Evolutionary conservation across 148 eudicot species (phyloP), one percentile per base, ranked within the genome.

Genomic region (Gaultheria prostrata): DNA sequence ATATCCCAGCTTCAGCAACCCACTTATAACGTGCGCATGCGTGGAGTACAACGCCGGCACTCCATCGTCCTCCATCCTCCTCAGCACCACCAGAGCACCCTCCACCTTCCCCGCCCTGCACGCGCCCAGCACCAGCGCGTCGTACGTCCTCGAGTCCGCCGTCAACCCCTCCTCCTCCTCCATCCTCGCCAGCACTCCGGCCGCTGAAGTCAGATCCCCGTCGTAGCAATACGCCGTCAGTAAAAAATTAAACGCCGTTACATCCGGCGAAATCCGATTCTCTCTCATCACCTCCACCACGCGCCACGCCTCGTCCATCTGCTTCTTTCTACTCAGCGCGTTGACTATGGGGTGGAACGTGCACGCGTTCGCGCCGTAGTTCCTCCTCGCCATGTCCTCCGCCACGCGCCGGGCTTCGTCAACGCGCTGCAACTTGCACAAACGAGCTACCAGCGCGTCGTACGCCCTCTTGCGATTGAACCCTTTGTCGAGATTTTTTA

Each of bases 61-160:
- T 50, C 85, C 85, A 18, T 90, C 90, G 32, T 87, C 91, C 83
- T 81, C 71, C 83, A 88, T 90, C 85, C 89, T 85, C 85, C 91
- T 82, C 85, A 93, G 53, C 48, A 93, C 24, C 78, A 76, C 86
- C 69, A 93, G 14, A 21, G 90, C 94, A 56, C 86, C 94, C 10
- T 92, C 94, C 74, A 92, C 81, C 70, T 84, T 93, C 82, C 92
- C 93, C 1, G 86, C 89, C 86, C 85, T 87, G 57, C 96, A 93
- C 72, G 94, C 94, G 8, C 93, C 93, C 86, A 92, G 49, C 33
- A 93, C 94, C 83, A 93, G 87, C 5, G 94, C 93, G 71, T 93
- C 93, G 53, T 93, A 93, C 43, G 94, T 92, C 77, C 89, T 86
- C 30, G 89, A 10, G 56, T 92, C 96, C 35, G 87, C 91, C 73